A percentile compares a stretch with the other conserved stretches of the same genome.
Conservation (phyloP, 768 basidiomycete species). For the Hericium coralloides region DNA sequence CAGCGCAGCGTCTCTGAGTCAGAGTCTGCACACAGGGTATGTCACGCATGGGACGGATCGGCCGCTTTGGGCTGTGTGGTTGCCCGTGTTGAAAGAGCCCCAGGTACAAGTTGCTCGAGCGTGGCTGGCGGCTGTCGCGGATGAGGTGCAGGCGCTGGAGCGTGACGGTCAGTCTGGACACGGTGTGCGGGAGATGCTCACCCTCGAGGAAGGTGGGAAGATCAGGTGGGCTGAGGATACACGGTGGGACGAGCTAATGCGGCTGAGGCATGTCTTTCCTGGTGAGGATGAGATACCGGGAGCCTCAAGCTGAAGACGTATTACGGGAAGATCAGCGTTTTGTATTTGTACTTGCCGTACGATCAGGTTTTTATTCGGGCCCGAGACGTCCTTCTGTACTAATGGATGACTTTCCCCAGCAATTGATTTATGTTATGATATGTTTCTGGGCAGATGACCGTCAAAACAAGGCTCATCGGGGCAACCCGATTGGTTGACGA, state of each 20-base stretch:
- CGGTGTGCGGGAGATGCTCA: constrained; percentile 29
- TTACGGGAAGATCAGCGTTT: not conserved
- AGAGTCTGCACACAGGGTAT: constrained; percentile 34
- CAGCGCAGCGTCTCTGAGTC: not conserved
- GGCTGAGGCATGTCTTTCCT: constrained; percentile 24
- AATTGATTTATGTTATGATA: too few relatives aligned
- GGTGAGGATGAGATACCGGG: constrained; percentile 11
- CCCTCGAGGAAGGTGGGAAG: constrained; percentile 38
- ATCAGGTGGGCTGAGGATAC: constrained; percentile 50
- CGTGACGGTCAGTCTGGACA: constrained; percentile 18
- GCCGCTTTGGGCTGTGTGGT: constrained; percentile 49
- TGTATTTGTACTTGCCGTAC: not conserved
- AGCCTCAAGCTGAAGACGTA: constrained; percentile 12
- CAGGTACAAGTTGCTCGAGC: constrained; percentile 40
- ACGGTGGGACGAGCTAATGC: constrained; percentile 44
- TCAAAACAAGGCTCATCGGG: too few relatives aligned
- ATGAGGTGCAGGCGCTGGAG: constrained; percentile 35
- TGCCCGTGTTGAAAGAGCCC: constrained; percentile 35
- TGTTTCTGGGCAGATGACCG: too few relatives aligned
- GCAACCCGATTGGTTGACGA: too few relatives aligned
- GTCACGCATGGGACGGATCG: constrained; percentile 68
- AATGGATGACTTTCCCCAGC: too few relatives aligned
- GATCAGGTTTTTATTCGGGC: too few relatives aligned
- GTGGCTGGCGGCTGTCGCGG: constrained; percentile 47
- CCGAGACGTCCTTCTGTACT: too few relatives aligned